A percentile compares a stretch with the other conserved stretches of the same genome.
These are phyloP conservation scores for Rutstroemia sp. DNA, from an alignment of 2,329 filamentous ascomycete species.

Conservation along the genomic window DNA sequence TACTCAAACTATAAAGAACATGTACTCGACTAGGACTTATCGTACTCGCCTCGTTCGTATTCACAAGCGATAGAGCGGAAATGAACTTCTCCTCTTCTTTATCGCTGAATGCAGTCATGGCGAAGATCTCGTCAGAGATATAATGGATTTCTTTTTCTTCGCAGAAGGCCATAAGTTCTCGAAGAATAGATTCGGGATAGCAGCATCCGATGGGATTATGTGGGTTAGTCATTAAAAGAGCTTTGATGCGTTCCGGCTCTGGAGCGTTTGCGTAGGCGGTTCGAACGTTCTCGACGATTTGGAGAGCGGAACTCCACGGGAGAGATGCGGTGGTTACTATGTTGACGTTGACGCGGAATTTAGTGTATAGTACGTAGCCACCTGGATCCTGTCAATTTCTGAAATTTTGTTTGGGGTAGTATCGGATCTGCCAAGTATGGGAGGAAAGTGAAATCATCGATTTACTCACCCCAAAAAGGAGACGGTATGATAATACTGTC, in stretches of 20 bases:
- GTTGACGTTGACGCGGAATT: neutral
- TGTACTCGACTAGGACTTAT: neutral
- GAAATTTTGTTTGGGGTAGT: no score
- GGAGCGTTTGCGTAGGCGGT: neutral
- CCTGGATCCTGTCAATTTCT: neutral
- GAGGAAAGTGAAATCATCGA: neutral
- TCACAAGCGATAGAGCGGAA: neutral
- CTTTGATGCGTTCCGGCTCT: neutral
- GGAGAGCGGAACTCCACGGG: neutral
- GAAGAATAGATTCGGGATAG: neutral
- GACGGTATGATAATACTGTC: neutral
- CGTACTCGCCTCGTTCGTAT: neutral
- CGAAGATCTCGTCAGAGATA: conserved; percentile 4
- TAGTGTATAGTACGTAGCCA: neutral
- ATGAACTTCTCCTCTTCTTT: neutral
- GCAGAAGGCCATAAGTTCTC: conserved; percentile 2
- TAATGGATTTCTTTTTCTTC: conserved; percentile 1
- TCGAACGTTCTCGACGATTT: neutral
- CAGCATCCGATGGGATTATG: neutral
- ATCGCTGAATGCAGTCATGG: neutral
- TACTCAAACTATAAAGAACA: conserved; percentile 3
- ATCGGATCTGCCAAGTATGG: neutral
- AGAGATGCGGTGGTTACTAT: neutral
- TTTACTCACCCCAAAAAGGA: neutral
- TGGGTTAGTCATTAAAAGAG: neutral